Evolutionary conservation across 805 yeast genomes (phyloP).

Genomic region (Tanozyma kutaoensis): DNA sequence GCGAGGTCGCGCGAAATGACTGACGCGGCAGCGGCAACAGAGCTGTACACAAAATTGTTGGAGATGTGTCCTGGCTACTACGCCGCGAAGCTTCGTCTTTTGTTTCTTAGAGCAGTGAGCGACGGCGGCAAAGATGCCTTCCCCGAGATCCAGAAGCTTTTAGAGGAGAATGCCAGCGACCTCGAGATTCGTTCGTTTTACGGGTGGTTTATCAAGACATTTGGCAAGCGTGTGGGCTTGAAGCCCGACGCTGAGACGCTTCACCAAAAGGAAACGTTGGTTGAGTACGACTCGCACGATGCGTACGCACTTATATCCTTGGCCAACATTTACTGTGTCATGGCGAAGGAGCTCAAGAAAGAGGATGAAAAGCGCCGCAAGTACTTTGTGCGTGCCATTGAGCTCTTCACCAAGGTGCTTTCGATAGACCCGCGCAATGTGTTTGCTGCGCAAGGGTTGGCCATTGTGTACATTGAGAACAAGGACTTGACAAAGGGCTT

Average conservation of each 20-base stretch:
- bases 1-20: conserved; percentile 61
- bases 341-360: conserved; percentile 68
- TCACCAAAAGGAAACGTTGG: conserved; percentile 77
- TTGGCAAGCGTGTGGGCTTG: conserved; percentile 36
- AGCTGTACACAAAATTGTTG: conserved; percentile 43
- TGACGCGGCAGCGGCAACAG: conserved; percentile 19
- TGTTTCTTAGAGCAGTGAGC: conserved; percentile 45
- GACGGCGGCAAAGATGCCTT: conserved; percentile 31
- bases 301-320: conserved; percentile 77
- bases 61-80: conserved; percentile 53
- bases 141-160: conserved; percentile 39
- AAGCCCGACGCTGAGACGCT: conserved; percentile 51
- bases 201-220: conserved; percentile 73
- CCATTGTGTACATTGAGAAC: conserved; percentile 82
- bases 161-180: conserved; percentile 42
- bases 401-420: conserved; percentile 78
- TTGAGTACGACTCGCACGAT: conserved; percentile 77
- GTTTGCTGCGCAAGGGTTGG: conserved; percentile 96
- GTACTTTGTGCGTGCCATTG: conserved; percentile 82
- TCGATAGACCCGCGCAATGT: conserved; percentile 75
- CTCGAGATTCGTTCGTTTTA: conserved; percentile 82
- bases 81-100: conserved; percentile 60
- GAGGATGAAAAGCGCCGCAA: conserved; percentile 43
- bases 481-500: conserved; percentile 64
- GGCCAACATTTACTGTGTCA: conserved; percentile 73